These are phyloP conservation scores for Yamadazyma sp. DNA, from an alignment of 1,139 yeast species.

Conservation along the genomic window DNA sequence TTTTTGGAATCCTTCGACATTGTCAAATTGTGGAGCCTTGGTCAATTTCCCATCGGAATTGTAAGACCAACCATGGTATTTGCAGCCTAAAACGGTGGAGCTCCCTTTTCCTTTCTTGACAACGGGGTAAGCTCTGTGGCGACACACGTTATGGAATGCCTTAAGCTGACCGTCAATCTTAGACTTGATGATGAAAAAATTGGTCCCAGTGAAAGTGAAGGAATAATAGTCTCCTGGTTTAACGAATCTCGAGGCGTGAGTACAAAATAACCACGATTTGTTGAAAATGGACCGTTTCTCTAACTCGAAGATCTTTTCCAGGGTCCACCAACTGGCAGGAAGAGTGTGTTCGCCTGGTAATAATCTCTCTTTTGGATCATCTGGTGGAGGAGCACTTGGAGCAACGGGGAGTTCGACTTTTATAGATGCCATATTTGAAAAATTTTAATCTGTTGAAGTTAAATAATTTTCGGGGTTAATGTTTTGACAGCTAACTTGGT, in stretches of 20 bases:
- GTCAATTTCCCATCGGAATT: constrained; percentile 56
- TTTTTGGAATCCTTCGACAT: constrained; percentile 57
- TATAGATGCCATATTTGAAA: constrained; percentile 8
- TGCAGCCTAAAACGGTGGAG: constrained; percentile 55
- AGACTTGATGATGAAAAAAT: constrained; percentile 55
- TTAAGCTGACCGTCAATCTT: constrained; percentile 47
- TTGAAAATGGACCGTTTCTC: constrained; percentile 58
- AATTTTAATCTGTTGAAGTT: background rate
- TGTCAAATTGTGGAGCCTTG: constrained; percentile 62
- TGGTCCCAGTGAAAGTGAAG: constrained; percentile 51
- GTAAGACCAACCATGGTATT: constrained; percentile 68
- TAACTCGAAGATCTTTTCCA: constrained; percentile 54
- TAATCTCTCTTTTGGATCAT: constrained; percentile 12
- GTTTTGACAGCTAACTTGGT: too few relatives aligned
- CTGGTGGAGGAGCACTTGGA: constrained; percentile 30
- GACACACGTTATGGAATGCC: constrained; percentile 64
- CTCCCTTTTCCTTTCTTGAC: constrained; percentile 60
- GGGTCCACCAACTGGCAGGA: constrained; percentile 68
- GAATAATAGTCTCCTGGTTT: constrained; percentile 59
- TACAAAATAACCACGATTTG: constrained; percentile 56
- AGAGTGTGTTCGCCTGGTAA: constrained; percentile 56
- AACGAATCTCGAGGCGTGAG: constrained; percentile 49
- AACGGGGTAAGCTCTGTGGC: constrained; percentile 64
- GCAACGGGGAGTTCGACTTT: constrained; percentile 12
- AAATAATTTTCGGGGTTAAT: too few relatives aligned